Evolutionary conservation across 2,329 filamentous ascomycete genomes (phyloP).

Genomic region (Exserohilum rostratum): DNA sequence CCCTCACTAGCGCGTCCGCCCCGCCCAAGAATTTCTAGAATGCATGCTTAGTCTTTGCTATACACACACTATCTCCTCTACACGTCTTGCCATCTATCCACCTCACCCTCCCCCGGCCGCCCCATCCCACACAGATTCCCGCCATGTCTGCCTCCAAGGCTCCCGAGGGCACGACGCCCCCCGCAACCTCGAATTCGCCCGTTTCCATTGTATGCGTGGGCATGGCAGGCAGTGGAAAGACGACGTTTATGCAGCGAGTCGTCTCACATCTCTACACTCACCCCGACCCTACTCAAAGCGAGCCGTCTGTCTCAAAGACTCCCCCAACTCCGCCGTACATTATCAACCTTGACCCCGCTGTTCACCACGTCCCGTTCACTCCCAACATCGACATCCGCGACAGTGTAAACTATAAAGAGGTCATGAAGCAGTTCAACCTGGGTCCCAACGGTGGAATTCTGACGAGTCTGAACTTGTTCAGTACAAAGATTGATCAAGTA

Average conservation of each 20-base stretch:
- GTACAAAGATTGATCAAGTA: slow-evolving; percentile 97
- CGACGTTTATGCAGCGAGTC: slow-evolving; percentile 99
- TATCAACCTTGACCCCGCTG: slow-evolving; percentile 95
- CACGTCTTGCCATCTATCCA: background rate
- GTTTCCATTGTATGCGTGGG: slow-evolving; percentile 91
- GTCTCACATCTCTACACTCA: slow-evolving; percentile 88
- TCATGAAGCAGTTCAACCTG: slow-evolving; percentile 99
- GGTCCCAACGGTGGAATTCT: slow-evolving; percentile 97
- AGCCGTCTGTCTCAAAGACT: slow-evolving; percentile 38
- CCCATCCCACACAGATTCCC: slow-evolving; percentile 5
- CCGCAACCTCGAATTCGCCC: slow-evolving; percentile 51
- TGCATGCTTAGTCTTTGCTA: background rate
- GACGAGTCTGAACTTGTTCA: slow-evolving; percentile 93
- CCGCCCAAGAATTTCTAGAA: slow-evolving; percentile 44
- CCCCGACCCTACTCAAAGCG: slow-evolving; percentile 56
- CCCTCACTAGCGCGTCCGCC: slow-evolving; percentile 26
- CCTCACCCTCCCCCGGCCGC: background rate
- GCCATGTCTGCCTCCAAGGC: slow-evolving; percentile 51
- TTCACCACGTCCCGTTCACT: slow-evolving; percentile 91
- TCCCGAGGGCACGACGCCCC: slow-evolving; percentile 21
- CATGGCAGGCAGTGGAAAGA: slow-evolving; percentile 98
- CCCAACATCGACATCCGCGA: slow-evolving; percentile 99
- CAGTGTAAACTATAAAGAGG: slow-evolving; percentile 98
- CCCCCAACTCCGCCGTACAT: slow-evolving; percentile 77
- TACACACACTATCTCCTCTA: background rate